These are phyloP conservation scores for Fulvia fulva DNA, from an alignment of 2,329 filamentous ascomycete species.

Conservation along the genomic window DNA sequence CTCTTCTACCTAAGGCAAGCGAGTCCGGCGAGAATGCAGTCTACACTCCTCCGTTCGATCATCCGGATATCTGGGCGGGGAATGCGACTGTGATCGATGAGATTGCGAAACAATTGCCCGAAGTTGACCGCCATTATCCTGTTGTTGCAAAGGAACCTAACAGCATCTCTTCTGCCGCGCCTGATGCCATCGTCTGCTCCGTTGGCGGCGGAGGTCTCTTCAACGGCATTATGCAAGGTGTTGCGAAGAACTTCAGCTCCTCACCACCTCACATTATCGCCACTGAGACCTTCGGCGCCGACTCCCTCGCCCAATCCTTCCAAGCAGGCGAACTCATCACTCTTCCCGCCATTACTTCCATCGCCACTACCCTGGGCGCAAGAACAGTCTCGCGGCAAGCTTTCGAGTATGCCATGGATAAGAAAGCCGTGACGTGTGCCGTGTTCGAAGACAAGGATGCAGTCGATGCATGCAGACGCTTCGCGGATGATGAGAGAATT, in stretches of 20 bases:
- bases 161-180: constrained; percentile 37
- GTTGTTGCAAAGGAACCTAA: background rate
- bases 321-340: constrained; percentile 52
- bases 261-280: constrained; percentile 56
- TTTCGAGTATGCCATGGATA: constrained; percentile 56
- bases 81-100: constrained; percentile 57
- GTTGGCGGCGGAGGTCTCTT: constrained; percentile 79
- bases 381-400: constrained; percentile 64
- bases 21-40: constrained; percentile 49
- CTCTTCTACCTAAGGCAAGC: constrained; percentile 45
- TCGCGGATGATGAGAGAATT: constrained; percentile 77
- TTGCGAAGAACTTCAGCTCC: constrained; percentile 46
- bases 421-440: constrained; percentile 53
- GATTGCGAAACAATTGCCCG: constrained; percentile 38
- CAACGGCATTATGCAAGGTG: constrained; percentile 68
- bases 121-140: constrained; percentile 14
- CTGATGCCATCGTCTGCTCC: constrained; percentile 70
- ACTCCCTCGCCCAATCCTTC: constrained; percentile 64
- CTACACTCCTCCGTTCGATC: constrained; percentile 68
- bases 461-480: constrained; percentile 67
- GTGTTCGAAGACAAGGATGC: constrained; percentile 75
- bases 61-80: constrained; percentile 64
- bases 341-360: constrained; percentile 67
- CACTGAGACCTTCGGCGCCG: constrained; percentile 71
- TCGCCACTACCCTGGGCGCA: constrained; percentile 72